These are phyloP conservation scores for Selaginella moellendorffii DNA, from an alignment of 75 land plant species.

Conservation along the genomic window DNA sequence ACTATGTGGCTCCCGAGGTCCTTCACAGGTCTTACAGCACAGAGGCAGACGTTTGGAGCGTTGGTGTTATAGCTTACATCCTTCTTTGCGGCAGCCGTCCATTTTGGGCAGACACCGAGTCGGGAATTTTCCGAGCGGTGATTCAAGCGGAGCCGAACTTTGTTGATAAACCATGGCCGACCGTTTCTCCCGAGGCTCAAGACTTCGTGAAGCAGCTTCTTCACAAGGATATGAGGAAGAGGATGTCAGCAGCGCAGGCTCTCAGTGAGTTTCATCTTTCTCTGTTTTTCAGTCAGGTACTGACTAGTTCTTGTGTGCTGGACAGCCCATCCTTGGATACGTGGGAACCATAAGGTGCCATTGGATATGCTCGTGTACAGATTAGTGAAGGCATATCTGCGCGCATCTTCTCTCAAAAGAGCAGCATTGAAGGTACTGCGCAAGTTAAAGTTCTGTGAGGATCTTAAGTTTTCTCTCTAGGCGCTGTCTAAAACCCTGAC, in stretches of 20 bases:
- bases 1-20: conserved; percentile 95
- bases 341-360: conserved; percentile 42
- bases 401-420: conserved; percentile 66
- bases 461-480: conserved; percentile 14
- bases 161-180: conserved; percentile 78
- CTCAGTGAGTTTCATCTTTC: conserved; percentile 43
- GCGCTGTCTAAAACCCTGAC: conserved; percentile 68
- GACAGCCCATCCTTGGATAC: conserved; percentile 52
- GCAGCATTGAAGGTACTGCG: conserved; percentile 62
- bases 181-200: conserved; percentile 60
- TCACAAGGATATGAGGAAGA: conserved; percentile 55
- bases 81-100: conserved; percentile 90
- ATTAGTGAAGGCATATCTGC: conserved; percentile 64
- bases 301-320: not conserved
- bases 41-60: conserved; percentile 94
- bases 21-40: conserved; percentile 72
- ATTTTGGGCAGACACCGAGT: conserved; percentile 94
- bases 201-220: conserved; percentile 73
- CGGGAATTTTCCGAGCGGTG: conserved; percentile 77
- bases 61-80: conserved; percentile 88
- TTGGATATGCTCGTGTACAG: conserved; percentile 73
- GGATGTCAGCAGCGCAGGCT: conserved; percentile 86
- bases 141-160: conserved; percentile 66
- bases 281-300: too few relatives aligned
- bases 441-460: not conserved